Evolutionary conservation across 306 rosid genomes (phyloP).

Genomic region (Cucurbita pepo): DNA sequence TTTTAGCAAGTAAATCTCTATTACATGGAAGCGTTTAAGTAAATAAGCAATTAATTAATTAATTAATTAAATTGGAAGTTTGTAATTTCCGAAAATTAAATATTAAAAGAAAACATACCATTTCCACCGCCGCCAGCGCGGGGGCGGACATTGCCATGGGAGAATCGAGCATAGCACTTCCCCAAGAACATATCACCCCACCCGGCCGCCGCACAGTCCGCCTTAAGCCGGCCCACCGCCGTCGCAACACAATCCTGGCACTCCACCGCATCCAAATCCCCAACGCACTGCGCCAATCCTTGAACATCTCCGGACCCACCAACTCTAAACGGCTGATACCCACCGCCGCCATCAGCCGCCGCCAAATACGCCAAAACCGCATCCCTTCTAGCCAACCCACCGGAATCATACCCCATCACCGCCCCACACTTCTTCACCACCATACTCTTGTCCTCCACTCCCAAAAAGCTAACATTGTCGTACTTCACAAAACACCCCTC

Average conservation of each 20-base stretch:
- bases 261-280: conserved; percentile 63
- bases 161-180: conserved; percentile 66
- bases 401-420: conserved; percentile 32
- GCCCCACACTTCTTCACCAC: conserved; percentile 70
- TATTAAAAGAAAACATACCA: background rate
- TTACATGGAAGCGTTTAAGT: too few species aligned
- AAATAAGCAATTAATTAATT: too few species aligned
- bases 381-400: conserved; percentile 35
- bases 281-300: conserved; percentile 75
- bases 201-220: conserved; percentile 46
- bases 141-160: background rate
- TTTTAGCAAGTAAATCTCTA: too few species aligned
- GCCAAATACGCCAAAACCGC: conserved; percentile 42
- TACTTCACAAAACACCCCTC: conserved; percentile 82
- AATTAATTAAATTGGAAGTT: too few species aligned
- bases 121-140: background rate
- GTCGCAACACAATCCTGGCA: conserved; percentile 70
- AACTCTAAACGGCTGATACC: conserved; percentile 9
- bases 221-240: conserved; percentile 60
- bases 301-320: conserved; percentile 23
- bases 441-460: conserved; percentile 68
- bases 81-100: too few species aligned
- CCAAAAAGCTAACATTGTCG: conserved; percentile 51
- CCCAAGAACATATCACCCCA: conserved; percentile 68
- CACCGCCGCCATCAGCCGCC: conserved; percentile 28